Percentiles rank a stretch among this genome's conserved stretches.
Evolutionary conservation across 176 grass and related monocot species (phyloP).

Genomic region (maize (Zea mays)): DNA sequence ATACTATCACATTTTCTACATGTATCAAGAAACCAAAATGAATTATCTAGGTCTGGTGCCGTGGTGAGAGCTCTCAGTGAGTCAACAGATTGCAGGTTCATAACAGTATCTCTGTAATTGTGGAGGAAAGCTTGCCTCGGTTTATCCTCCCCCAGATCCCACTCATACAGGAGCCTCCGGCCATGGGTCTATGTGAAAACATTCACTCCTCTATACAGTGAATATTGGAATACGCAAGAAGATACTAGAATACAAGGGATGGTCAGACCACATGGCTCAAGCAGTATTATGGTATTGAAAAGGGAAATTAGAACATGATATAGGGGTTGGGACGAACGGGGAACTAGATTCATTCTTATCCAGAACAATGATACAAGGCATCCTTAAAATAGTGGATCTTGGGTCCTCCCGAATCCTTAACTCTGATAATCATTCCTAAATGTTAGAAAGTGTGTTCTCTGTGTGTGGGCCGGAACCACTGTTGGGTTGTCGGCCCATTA

Average conservation of each 20-base stretch:
- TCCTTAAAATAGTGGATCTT: neutral
- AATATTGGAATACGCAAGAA: neutral
- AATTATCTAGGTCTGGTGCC: neutral
- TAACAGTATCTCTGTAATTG: too few species aligned
- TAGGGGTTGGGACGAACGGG: neutral
- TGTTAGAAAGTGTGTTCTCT: too few species aligned
- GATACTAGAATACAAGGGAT: neutral
- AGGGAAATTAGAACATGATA: neutral
- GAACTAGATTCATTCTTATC: constrained; percentile 6
- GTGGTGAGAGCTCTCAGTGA: too few species aligned
- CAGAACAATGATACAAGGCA: neutral
- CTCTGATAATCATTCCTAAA: neutral
- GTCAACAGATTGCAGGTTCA: too few species aligned
- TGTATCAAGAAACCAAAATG: constrained; percentile 12
- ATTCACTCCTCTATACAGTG: neutral
- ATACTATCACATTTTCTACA: constrained; percentile 8
- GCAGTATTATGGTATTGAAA: neutral
- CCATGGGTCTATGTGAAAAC: neutral
- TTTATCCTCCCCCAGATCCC: neutral
- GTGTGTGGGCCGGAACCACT: too few species aligned
- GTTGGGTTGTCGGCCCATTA: too few species aligned
- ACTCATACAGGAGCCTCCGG: too few species aligned
- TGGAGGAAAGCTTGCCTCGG: too few species aligned
- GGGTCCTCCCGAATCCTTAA: neutral
- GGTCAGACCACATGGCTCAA: neutral